Base-by-base conservation (phyloP, 352 stramenopile genomes). In the Phytophthora sp. region DNA sequence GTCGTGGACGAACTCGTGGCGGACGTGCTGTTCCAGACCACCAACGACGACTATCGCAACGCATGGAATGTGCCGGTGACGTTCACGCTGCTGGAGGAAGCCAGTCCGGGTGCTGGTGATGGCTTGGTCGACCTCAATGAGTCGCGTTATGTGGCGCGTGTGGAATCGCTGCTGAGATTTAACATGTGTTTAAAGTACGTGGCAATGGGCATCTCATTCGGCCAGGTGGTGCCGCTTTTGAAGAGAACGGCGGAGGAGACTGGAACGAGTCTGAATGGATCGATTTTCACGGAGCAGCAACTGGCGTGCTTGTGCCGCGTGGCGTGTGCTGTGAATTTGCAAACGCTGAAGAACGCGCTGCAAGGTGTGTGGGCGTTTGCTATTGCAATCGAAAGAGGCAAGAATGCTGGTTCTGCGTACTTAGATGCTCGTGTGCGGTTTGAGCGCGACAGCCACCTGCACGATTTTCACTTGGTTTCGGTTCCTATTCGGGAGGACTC, bases 121-220 rank as follows among this genome's bases (percentile, higher is more conserved):
- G n/a, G n/a, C n/a, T n/a, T n/a, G 4, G 34, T 54, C 2, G 57
- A 72, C 7, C 21, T 43, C 15, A 74, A 70, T 35, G 65, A 74
- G 28, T 65, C 53, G 15, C 62, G 53, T 5, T 74, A 70, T 70
- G 38, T 70, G 54, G 65, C 49, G 20, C 59, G 53, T 3, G 61
- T 74, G 32, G 53, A 58, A 1, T 74, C 65, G 21, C 28, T 74
- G n/a, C 17, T 74, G 54, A 46, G 24, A 23, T 74, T 70, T 50
- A 70, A 70, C 45, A 65, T 61, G 59, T 74, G 65, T 17, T 54
- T 74, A 34, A 69, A 74, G 41, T 74, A 74, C 18, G 49, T 74
- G 35, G 35, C 45, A 3, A 66, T 66, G 65, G 65, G 65, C 18
- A 56, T 74, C n/a, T 66, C 65, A 18, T 58, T 74, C 46, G 26